Evolutionary conservation across 169 alveolate species (phyloP).

Genomic region (Amoebophrya sp.): DNA sequence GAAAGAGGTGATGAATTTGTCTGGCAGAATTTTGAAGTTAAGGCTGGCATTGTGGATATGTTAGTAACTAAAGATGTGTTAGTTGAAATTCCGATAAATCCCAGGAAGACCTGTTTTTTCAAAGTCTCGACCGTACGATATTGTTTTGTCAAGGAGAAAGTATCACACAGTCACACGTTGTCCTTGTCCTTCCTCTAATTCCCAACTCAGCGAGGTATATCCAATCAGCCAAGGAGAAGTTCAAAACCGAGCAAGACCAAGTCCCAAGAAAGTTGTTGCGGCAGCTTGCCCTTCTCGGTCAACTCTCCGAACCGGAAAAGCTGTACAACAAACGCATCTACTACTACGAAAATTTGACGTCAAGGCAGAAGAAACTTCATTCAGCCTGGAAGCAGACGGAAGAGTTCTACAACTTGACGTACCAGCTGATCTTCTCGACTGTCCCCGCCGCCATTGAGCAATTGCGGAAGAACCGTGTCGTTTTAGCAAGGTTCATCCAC

Average conservation of each 20-base stretch:
- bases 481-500: neutral
- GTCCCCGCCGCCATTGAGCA: neutral
- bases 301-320: constrained; percentile 16
- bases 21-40: neutral
- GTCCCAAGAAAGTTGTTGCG: neutral
- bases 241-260: neutral
- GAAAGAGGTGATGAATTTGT: neutral
- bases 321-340: neutral
- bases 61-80: too few relatives aligned
- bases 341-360: neutral
- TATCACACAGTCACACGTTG: too few relatives aligned
- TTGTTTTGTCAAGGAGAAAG: too few relatives aligned
- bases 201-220: too few relatives aligned
- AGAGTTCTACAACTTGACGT: neutral
- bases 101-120: too few relatives aligned
- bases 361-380: neutral
- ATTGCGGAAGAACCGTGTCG: neutral
- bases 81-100: too few relatives aligned
- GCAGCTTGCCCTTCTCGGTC: neutral
- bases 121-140: too few relatives aligned
- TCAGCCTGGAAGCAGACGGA: neutral
- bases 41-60: too few relatives aligned
- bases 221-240: neutral
- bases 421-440: neutral
- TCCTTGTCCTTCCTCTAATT: too few relatives aligned